Evolutionary conservation across 2,329 filamentous ascomycete genomes (phyloP).

Genomic region (Pseudogymnoascus verrucosus): DNA sequence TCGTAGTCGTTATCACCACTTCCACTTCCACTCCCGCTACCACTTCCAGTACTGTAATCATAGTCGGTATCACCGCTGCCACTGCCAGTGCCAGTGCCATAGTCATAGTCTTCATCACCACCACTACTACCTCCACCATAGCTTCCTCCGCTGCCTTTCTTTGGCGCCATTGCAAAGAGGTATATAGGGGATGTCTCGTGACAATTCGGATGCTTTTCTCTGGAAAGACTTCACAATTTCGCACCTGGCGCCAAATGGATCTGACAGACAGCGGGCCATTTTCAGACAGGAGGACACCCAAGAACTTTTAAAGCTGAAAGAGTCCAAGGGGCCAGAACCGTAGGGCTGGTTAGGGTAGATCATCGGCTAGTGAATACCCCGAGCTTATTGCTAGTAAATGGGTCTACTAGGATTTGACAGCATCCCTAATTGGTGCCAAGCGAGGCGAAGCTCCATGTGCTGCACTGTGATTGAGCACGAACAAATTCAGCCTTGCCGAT

Average conservation of each 20-base stretch:
- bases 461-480: not conserved
- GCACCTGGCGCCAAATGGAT: not conserved
- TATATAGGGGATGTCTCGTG: not conserved
- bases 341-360: not conserved
- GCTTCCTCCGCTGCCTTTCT: not conserved
- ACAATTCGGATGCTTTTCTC: not conserved
- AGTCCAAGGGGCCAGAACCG: not conserved
- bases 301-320: not conserved
- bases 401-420: not conserved
- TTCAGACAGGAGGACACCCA: not conserved
- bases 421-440: not conserved
- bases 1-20: not conserved
- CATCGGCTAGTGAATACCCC: slow-evolving; percentile 2
- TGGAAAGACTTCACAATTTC: not conserved
- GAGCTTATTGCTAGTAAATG: not conserved
- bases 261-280: not conserved
- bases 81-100: not conserved
- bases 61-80: not conserved
- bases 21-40: not conserved
- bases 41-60: not conserved
- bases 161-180: not conserved
- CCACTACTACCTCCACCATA: not conserved
- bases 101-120: not conserved
- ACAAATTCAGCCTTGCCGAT: not conserved
- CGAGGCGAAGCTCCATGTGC: not conserved